A percentile compares a stretch with the other conserved stretches of the same genome.
phyloP scores from a whole-genome alignment of 176 grass and related monocot genomes.

The Aegilops bicornis region DNA sequence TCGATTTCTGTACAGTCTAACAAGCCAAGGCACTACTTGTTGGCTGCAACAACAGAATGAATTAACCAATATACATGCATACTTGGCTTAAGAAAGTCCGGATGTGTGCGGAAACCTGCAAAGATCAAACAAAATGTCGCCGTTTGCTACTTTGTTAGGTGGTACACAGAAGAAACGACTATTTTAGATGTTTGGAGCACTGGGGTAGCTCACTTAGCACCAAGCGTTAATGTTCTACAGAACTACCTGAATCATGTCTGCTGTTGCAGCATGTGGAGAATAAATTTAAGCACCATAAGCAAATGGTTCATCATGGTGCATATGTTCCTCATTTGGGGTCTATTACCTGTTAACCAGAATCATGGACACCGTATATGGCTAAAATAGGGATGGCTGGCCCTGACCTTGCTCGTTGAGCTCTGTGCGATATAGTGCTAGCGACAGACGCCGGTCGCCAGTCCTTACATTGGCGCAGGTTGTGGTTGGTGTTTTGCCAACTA shows the following conservation, averaged over 20 bases:
- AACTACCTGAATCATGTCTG: not conserved
- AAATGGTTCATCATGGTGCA: not conserved
- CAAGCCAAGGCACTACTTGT: not conserved
- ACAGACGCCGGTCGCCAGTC: rapidly evolving
- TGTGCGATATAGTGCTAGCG: not conserved
- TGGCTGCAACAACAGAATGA: not conserved
- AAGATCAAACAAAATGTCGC: not conserved
- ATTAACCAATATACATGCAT: not conserved
- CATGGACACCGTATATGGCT: too few species aligned
- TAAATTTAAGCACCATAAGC: not conserved
- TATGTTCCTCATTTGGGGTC: not conserved
- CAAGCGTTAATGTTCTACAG: not conserved
- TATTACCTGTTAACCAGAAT: too few species aligned
- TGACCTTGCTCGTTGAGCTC: not conserved
- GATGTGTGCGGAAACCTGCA: not conserved
- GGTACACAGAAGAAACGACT: not conserved
- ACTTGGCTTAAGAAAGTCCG: not conserved
- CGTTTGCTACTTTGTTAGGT: not conserved
- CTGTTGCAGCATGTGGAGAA: too few species aligned
- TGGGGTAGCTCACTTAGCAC: not conserved
- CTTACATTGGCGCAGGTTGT: not conserved
- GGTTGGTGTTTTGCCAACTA: not conserved
- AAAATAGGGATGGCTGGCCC: too few species aligned
- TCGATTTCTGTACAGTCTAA: not conserved
- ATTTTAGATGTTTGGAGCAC: not conserved